phyloP scores from a whole-genome alignment of 2,329 filamentous ascomycete species.

The Drechslerella coelobrocha region DNA sequence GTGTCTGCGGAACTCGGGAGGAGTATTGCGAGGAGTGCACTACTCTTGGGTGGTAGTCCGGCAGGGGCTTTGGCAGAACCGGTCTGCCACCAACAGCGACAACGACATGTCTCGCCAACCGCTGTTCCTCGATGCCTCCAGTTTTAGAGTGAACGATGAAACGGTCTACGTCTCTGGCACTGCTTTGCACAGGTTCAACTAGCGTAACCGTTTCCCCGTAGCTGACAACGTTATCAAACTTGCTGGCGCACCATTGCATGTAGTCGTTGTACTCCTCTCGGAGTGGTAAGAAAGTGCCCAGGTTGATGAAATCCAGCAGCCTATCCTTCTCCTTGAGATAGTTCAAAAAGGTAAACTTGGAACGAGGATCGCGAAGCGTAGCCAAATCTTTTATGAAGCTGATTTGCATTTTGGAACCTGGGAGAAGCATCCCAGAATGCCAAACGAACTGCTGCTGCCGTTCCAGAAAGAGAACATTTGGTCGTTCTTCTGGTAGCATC shows the following conservation, averaged over 20 bases:
- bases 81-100: slow-evolving; percentile 73
- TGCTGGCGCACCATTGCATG: slow-evolving; percentile 85
- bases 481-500: slow-evolving; percentile 65
- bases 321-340: slow-evolving; percentile 82
- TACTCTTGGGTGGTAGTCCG: slow-evolving; percentile 67
- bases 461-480: slow-evolving; percentile 86
- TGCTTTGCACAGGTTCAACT: slow-evolving; percentile 68
- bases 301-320: slow-evolving; percentile 89
- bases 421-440: slow-evolving; percentile 94
- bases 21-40: slow-evolving; percentile 90
- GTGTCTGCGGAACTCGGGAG: slow-evolving; percentile 57
- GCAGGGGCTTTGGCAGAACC: slow-evolving; percentile 74
- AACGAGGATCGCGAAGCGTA: slow-evolving; percentile 83
- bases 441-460: slow-evolving; percentile 83
- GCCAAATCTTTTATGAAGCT: slow-evolving; percentile 97
- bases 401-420: slow-evolving; percentile 95
- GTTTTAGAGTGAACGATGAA: slow-evolving; percentile 56
- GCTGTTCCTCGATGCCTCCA: slow-evolving; percentile 58
- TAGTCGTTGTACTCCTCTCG: slow-evolving; percentile 94
- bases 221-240: slow-evolving; percentile 74
- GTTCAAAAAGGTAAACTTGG: slow-evolving; percentile 93
- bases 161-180: slow-evolving; percentile 54
- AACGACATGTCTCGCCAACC: slow-evolving; percentile 64
- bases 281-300: slow-evolving; percentile 85
- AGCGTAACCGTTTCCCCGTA: slow-evolving; percentile 80